Evolutionary conservation across 2,329 filamentous ascomycete genomes (phyloP).

Genomic region (Alternaria sp.): DNA sequence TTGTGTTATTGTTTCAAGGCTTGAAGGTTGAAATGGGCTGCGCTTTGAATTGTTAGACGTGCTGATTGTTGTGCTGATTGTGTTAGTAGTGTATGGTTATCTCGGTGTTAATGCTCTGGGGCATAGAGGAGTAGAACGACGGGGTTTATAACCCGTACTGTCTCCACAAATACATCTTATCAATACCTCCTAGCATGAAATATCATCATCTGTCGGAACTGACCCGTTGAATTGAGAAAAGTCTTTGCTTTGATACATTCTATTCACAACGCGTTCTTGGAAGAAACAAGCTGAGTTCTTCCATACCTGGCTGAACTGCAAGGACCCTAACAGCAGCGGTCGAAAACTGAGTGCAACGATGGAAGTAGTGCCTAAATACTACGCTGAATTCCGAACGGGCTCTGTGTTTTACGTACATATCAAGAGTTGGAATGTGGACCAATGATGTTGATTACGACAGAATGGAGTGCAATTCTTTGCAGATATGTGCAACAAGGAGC

Average conservation of each 20-base stretch:
- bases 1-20: neutral
- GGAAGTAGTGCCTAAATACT: neutral
- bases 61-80: neutral
- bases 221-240: no score
- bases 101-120: neutral
- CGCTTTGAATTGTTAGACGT: neutral
- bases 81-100: neutral
- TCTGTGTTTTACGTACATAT: neutral
- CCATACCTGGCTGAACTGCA: no score
- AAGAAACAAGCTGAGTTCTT: no score
- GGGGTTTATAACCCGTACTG: neutral
- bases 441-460: no score
- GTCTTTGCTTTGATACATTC: no score
- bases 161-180: no score
- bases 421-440: neutral
- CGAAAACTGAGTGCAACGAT: neutral
- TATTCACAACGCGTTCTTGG: no score
- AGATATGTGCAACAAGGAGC: no score
- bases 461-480: neutral
- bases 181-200: no score
- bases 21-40: no score
- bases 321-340: neutral
- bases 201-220: no score
- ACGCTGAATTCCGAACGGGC: neutral
- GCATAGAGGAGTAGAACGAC: neutral